Evolutionary conservation across 345 rosid genomes (phyloP), one percentile per base, ranked within the genome.

Genomic region (Pugionium dolabratum): DNA sequence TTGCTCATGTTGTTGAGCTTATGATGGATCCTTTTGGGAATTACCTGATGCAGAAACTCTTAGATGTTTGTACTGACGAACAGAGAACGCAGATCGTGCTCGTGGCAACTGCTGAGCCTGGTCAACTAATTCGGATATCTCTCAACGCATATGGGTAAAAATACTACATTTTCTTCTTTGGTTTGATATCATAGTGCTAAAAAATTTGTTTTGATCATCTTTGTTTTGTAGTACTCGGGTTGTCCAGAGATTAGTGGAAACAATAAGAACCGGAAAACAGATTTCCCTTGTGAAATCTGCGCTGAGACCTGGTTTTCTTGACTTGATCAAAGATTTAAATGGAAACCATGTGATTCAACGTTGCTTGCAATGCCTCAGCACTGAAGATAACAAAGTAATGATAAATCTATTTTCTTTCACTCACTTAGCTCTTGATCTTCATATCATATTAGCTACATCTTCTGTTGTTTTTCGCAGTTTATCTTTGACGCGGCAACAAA

Each of bases 271-370:
- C 8, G 79, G 80, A 32, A 82, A 83, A 56, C 89, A 87, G 59
- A 78, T 79, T 69, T 75, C 80, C 2, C 66, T 79, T 10, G 83
- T 87, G 56, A 63, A 83, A 49, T 58, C 76, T 5, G 84, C 86
- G 3, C 75, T 84, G 62, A 75, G 82, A 49, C 86, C 93, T 11
- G 93, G 93, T 8, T 77, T 84, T 64, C 78, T 81, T 2, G 80
- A 81, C 32, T 83, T 87, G 50, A 78, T 83, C 43, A 84, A 83
- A 62, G 89, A 87, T 53, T 80, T 83, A 70, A 87, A 87, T 62
- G 93, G 93, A 7, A 87, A 87, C 70, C 93, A 87, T 71, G 93
- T 87, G 53, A 76, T 84, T 9, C 93, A 87, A 73, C 86, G 93
- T 48, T 87, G 93, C 84, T 80, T 87, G 81, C 87, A 81, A 54